Base-by-base conservation (phyloP, 805 yeast species). In the Starmera dryadoides region DNA sequence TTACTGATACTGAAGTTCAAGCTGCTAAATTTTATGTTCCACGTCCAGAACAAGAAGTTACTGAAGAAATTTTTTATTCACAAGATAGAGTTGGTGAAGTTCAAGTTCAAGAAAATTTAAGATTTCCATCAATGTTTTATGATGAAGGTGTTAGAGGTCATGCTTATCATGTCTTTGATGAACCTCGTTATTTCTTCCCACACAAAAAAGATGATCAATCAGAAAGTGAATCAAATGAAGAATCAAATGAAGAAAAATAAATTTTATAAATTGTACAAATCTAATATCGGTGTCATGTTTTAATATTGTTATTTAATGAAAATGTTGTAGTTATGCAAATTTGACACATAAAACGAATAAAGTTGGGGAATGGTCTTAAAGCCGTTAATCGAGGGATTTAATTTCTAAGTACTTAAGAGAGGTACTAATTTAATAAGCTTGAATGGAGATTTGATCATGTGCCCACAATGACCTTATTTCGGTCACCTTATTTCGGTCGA, bases 81-180 rank as follows among this genome's bases (percentile, higher is more conserved):
- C 75, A 81, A 52, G 63, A 70, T 37, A 74, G 75, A 46, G 58
- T 85, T 17, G 66, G 64, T 12, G 88, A 82, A 57, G 52, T 56
- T 4, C 65, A 70, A 18, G 80, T 86, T 16, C 74, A 76, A 17
- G 73, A 70, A 41, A 79, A 73, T 38, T 67, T 79, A 52, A 70
- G 85, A 50, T 87, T 88, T 76, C 98, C 98, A 2, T 61, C 64
- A 7, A 63, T 75, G 50, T 88, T 91, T 61, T 70, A 77, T 46
- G 97, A 95, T 10, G 89, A 85, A 23, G 98, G 98, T 35, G 89
- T 88, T 19, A 77, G 96, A 47, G 98, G 91, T 2, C 98, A 93
- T 60, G 70, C 77, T 47, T 93, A 83, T 69, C 98, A 93, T 59
- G 98, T 93, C 1, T 88, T 93, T 60, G 93, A 87, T 48, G 93